Percentiles rank a stretch among this genome's conserved stretches.
phyloP scores from a whole-genome alignment of 2,329 filamentous ascomycete genomes.

The Scleromitrula shiraiana region DNA sequence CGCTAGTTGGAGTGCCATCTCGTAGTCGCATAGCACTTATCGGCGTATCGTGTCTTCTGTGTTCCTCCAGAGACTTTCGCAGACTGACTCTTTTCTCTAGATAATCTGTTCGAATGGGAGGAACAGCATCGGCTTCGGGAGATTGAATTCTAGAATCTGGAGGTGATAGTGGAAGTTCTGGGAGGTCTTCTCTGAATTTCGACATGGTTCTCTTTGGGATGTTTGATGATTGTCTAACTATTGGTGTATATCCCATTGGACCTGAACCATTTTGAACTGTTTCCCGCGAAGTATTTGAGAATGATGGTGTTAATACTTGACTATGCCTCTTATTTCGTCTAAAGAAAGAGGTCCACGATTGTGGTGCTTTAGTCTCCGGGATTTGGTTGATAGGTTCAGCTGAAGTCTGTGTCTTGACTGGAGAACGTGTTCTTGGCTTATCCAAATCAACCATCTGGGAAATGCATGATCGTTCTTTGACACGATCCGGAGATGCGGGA shows the following conservation, averaged over 20 bases:
- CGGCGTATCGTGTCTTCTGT: conserved; percentile 41
- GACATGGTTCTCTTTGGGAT: conserved; percentile 75
- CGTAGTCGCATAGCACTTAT: conserved; percentile 35
- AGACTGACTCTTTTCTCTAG: conserved; percentile 17
- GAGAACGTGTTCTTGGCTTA: conserved; percentile 35
- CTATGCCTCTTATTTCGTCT: conserved; percentile 44
- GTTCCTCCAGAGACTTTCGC: conserved; percentile 27
- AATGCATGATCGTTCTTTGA: conserved; percentile 36
- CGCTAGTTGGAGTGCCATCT: conserved; percentile 38
- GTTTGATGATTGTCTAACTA: conserved; percentile 26
- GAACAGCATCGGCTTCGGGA: conserved; percentile 51
- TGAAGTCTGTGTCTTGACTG: conserved; percentile 24
- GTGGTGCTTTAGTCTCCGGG: conserved; percentile 43
- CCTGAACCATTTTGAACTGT: conserved; percentile 52
- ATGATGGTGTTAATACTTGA: conserved; percentile 55
- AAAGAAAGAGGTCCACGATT: conserved; percentile 67
- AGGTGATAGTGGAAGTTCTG: conserved; percentile 78
- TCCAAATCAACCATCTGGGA: conserved; percentile 43
- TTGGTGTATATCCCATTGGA: conserved; percentile 21
- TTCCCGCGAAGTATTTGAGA: conserved; percentile 85
- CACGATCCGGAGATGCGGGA: conserved; percentile 38
- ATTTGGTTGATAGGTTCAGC: conserved; percentile 32
- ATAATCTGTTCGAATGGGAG: conserved; percentile 29
- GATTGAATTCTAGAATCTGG: conserved; percentile 76
- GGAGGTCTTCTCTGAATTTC: conserved; percentile 86